Conservation (phyloP, 768 basidiomycete genomes). For the Boletus coccyginus region DNA sequence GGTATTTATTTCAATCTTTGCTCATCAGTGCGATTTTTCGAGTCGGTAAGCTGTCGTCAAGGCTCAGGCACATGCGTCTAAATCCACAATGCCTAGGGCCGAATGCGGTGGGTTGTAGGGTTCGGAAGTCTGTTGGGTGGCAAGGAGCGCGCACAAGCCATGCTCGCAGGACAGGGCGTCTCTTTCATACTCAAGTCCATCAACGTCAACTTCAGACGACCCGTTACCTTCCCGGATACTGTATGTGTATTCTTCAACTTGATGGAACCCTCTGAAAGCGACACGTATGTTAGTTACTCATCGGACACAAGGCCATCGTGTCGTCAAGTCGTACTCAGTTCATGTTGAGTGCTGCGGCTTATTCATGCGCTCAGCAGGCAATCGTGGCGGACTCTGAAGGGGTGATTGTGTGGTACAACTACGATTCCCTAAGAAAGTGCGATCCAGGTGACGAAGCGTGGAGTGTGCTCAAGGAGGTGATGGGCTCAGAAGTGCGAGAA, state of each 20-base stretch:
- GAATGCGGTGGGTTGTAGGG: conserved; percentile 64
- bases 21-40: conserved; percentile 59
- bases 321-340: conserved; percentile 43
- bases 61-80: background rate
- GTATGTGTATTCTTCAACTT: conserved; percentile 37
- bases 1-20: background rate
- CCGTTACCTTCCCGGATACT: conserved; percentile 76
- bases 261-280: conserved; percentile 1
- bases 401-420: conserved; percentile 76
- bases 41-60: conserved; percentile 47
- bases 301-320: conserved; percentile 56
- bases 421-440: conserved; percentile 61
- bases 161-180: conserved; percentile 63
- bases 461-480: conserved; percentile 29
- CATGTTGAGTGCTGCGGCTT: conserved; percentile 51
- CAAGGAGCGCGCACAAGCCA: conserved; percentile 47
- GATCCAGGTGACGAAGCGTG: conserved; percentile 53
- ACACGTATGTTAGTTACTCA: conserved; percentile 45
- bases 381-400: conserved; percentile 66
- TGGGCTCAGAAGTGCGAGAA: conserved; percentile 21
- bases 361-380: conserved; percentile 59
- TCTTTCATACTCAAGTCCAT: conserved; percentile 74
- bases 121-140: conserved; percentile 63
- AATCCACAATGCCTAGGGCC: conserved; percentile 41
- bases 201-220: conserved; percentile 61